Percentiles rank a stretch among this genome's conserved stretches.
Evolutionary conservation across 257 asterid species (phyloP).

Genomic region (Voacanga thouarsii): DNA sequence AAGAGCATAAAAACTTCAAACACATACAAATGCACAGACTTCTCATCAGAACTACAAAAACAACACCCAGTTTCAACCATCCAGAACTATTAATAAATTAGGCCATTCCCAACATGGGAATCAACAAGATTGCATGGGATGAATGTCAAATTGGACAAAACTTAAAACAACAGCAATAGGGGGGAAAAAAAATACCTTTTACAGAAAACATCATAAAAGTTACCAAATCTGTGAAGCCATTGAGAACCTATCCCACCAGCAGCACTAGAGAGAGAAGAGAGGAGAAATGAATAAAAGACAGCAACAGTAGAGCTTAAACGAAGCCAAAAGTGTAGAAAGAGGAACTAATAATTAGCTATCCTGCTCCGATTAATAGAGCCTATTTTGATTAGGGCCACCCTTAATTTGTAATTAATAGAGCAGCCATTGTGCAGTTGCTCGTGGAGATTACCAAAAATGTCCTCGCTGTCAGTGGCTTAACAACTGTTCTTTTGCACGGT

Average conservation of each 20-base stretch:
- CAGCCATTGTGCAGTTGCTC: background rate
- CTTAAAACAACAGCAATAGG: conserved; percentile 4
- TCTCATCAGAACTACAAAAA: background rate
- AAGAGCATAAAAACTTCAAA: background rate
- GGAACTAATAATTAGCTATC: conserved; percentile 15
- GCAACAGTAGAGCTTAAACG: background rate
- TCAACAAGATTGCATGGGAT: conserved; percentile 10
- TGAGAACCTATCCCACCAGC: conserved; percentile 23
- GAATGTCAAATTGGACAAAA: background rate
- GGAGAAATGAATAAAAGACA: conserved; percentile 16
- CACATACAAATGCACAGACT: background rate
- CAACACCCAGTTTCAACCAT: background rate
- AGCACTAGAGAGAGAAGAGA: conserved; percentile 30
- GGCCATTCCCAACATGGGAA: background rate
- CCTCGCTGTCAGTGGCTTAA: conserved; percentile 28
- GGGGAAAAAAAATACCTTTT: conserved; percentile 17
- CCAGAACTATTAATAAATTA: background rate
- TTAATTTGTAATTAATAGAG: conserved; percentile 20
- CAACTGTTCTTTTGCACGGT: conserved; percentile 31
- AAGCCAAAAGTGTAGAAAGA: background rate
- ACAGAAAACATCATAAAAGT: conserved; percentile 23
- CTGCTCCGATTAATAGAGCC: conserved; percentile 29
- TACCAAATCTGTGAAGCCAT: conserved; percentile 31
- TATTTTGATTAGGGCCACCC: conserved; percentile 16
- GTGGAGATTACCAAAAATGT: conserved; percentile 21